Percentiles rank a stretch among this genome's conserved stretches.
Evolutionary conservation across 768 basidiomycete species (phyloP).

Genomic region (Pisolithus tinctorius): DNA sequence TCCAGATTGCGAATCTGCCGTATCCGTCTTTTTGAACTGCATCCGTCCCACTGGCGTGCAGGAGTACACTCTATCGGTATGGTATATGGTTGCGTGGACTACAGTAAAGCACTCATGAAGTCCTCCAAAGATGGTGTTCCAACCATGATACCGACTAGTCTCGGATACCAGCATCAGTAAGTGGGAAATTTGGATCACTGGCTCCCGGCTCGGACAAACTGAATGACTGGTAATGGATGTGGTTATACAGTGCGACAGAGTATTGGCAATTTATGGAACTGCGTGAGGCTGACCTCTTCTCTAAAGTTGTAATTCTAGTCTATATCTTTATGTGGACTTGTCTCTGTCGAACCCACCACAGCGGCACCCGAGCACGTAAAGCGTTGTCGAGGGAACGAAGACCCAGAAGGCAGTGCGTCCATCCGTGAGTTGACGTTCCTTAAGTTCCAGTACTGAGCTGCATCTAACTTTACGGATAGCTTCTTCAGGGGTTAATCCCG

Average conservation of each 20-base stretch:
- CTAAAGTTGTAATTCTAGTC: not conserved
- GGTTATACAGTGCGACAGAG: conserved; percentile 24
- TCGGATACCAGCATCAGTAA: conserved; percentile 45
- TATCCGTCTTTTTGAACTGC: not conserved
- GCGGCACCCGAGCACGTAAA: conserved; percentile 31
- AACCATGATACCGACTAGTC: conserved; percentile 37
- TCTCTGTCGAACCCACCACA: conserved; percentile 1
- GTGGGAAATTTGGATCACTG: not conserved
- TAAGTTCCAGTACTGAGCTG: not conserved
- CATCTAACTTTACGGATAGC: conserved; percentile 18
- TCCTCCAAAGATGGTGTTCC: conserved; percentile 41
- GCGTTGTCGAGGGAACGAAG: conserved; percentile 39
- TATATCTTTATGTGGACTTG: conserved; percentile 1
- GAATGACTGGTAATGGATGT: no score
- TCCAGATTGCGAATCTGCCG: not conserved
- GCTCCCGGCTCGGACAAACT: not conserved
- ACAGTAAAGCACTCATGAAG: not conserved
- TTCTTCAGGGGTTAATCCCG: conserved; percentile 40
- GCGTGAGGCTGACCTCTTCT: conserved; percentile 14
- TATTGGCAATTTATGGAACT: conserved; percentile 47
- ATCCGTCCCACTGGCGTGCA: conserved; percentile 7
- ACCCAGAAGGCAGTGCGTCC: conserved; percentile 41
- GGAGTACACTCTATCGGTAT: conserved; percentile 41
- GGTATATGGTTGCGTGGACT: not conserved
- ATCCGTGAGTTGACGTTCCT: conserved; percentile 30